Evolutionary conservation across 768 basidiomycete species (phyloP).

Genomic region (Leucocoprinus leucothites): DNA sequence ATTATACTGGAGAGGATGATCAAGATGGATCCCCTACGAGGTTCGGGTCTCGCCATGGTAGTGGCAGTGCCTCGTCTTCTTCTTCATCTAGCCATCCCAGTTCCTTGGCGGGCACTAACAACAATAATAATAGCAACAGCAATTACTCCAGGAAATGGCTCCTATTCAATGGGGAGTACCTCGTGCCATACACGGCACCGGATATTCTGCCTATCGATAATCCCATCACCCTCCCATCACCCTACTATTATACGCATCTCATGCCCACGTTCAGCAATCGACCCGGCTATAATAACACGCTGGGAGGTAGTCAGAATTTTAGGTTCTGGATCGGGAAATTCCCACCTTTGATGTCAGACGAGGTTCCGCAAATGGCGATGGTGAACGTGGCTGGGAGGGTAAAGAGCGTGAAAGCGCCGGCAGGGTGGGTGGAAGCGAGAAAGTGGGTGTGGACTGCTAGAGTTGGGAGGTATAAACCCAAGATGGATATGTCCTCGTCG

Average conservation of each 20-base stretch:
- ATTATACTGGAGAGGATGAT: slow-evolving; percentile 4
- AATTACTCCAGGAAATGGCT: slow-evolving; percentile 52
- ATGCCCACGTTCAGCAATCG: slow-evolving; percentile 24
- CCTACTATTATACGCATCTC: slow-evolving; percentile 75
- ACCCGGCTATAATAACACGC: slow-evolving; percentile 16
- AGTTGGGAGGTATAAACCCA: slow-evolving; percentile 31
- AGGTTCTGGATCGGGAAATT: slow-evolving; percentile 32
- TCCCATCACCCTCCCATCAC: slow-evolving; percentile 65
- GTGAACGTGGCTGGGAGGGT: slow-evolving; percentile 43
- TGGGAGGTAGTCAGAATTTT: slow-evolving; percentile 22
- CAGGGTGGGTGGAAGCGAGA: slow-evolving; percentile 56
- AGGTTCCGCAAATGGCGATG: slow-evolving; percentile 47
- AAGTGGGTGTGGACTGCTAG: slow-evolving; percentile 66
- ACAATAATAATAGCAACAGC: too few species aligned
- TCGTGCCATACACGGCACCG: slow-evolving; percentile 62
- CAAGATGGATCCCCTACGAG: slow-evolving; percentile 8
- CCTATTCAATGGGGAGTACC: slow-evolving; percentile 62
- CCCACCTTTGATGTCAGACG: slow-evolving; percentile 29
- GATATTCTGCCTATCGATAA: slow-evolving; percentile 51
- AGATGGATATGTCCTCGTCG: slow-evolving; percentile 21
- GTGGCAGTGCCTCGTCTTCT: neutral
- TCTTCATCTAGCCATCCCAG: neutral
- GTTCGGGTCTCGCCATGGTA: neutral
- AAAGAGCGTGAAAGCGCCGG: slow-evolving; percentile 57
- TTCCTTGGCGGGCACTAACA: neutral